A percentile compares a stretch with the other conserved stretches of the same genome.
Conservation (phyloP, 176 grass and related monocot species). For the Carex parvula region DNA sequence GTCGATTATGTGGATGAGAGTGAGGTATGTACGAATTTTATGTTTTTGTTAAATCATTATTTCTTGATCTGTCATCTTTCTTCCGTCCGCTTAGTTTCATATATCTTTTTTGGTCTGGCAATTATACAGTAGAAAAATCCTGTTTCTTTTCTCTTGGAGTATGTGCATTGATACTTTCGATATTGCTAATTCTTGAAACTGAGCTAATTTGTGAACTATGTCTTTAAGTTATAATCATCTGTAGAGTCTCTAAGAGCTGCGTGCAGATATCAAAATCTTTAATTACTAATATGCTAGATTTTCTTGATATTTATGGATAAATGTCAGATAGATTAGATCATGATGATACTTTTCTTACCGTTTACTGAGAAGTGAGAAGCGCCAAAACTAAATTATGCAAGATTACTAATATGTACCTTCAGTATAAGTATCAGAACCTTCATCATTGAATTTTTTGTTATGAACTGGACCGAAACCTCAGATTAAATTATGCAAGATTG, state of each 20-base stretch:
- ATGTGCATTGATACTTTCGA: not conserved
- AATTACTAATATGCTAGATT: not conserved
- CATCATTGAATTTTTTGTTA: not conserved
- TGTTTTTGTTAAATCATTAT: not conserved
- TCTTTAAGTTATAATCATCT: not conserved
- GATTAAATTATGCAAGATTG: not conserved
- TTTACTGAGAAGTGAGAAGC: not conserved
- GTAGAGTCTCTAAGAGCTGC: not conserved
- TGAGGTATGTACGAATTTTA: conserved; percentile 7
- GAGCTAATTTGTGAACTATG: not conserved
- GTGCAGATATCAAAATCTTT: not conserved
- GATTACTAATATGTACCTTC: not conserved
- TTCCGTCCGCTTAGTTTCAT: not conserved
- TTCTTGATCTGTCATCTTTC: not conserved
- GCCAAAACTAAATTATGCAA: not conserved
- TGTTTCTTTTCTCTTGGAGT: not conserved
- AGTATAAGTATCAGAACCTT: not conserved
- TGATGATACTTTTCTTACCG: not conserved
- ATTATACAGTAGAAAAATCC: not conserved
- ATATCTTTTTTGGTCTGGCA: not conserved
- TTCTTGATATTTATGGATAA: not conserved
- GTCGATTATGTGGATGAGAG: conserved; percentile 45
- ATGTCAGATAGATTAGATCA: not conserved
- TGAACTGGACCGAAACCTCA: not conserved
- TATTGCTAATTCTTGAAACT: not conserved